These are phyloP conservation scores for Chlamydomonas sp. DNA, from an alignment of 139 green algal species.

Conservation along the genomic window DNA sequence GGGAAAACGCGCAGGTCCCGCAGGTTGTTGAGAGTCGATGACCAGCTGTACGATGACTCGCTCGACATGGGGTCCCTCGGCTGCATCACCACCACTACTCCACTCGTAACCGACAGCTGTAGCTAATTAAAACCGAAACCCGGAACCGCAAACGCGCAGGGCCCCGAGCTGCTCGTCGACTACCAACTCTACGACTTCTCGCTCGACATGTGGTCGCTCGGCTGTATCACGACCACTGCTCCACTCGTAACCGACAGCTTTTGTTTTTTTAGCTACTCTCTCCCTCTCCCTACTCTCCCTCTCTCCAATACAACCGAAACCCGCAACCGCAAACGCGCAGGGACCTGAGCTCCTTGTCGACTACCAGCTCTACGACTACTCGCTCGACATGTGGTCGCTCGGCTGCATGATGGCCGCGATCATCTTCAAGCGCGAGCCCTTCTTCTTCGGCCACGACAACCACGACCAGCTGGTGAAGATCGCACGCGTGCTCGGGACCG, in stretches of 20 bases:
- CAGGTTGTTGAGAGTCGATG: background rate
- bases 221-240: too few species aligned
- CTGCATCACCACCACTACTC: background rate
- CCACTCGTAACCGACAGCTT: too few species aligned
- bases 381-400: constrained; percentile 95
- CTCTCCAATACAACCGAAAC: too few species aligned
- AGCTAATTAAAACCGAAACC: background rate
- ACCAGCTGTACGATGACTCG: constrained; percentile 94
- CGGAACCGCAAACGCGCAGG: background rate
- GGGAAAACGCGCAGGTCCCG: background rate
- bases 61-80: constrained; percentile 32
- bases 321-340: constrained; percentile 96
- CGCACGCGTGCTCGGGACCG: constrained; percentile 85
- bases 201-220: background rate
- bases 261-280: too few species aligned
- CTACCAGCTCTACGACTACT: constrained; percentile 95
- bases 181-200: background rate
- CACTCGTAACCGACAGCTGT: background rate
- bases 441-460: constrained; percentile 99
- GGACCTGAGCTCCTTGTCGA: constrained; percentile 9
- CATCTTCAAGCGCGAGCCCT: constrained; percentile 58
- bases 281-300: background rate
- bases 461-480: constrained; percentile 95
- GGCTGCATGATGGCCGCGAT: constrained; percentile 63
- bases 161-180: too few species aligned